Evolutionary conservation across 371 early-diverging fungal genomes (phyloP), one percentile per base, ranked within the genome.

Genomic region (Blakeslea trispora): DNA sequence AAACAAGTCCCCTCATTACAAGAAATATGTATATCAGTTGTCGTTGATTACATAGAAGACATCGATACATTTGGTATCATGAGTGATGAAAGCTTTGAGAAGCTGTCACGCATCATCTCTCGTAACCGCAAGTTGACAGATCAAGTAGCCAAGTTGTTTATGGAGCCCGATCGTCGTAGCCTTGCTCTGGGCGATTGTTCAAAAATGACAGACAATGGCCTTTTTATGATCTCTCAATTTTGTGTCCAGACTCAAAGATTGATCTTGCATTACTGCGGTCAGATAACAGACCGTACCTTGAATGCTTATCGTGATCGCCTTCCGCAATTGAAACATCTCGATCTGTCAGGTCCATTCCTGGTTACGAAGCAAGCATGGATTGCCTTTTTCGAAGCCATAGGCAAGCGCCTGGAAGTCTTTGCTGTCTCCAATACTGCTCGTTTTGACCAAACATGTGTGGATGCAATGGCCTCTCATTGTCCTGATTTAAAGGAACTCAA

Each of bases 61-160:
- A 88, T 96, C 0, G 92, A 92, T 45, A 82, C 80, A 5, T 84
- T 95, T 66, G 94, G 93, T 19, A 89, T 90, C 45, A 85, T 95
- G 19, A 76, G 90, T 15, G 74, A 72, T 4, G 61, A 76, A 18
- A 87, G 83, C 55, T 72, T 90, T 76, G 81, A 85, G 57, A 82
- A 84, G 63, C 82, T 96, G 21, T 82, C 89, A 49, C 86, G 82
- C 50, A 92, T 96, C 52, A 85, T 96, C 31, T 77, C 88, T 51
- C 86, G 89, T 34, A 84, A 86, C 64, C 84, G 96, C 3, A 69
- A 79, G 31, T 64, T 96, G 37, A 84, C 77, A 31, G 68, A 75
- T n/a, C 65, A 72, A 0, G 91, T 86, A 1, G 55, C 92, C 23
- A 67, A 75, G 13, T 71, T 96, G 35, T 95, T 96, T 56, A 67